Conservation (phyloP, 768 basidiomycete species). For the Leccinum barrowsii region DNA sequence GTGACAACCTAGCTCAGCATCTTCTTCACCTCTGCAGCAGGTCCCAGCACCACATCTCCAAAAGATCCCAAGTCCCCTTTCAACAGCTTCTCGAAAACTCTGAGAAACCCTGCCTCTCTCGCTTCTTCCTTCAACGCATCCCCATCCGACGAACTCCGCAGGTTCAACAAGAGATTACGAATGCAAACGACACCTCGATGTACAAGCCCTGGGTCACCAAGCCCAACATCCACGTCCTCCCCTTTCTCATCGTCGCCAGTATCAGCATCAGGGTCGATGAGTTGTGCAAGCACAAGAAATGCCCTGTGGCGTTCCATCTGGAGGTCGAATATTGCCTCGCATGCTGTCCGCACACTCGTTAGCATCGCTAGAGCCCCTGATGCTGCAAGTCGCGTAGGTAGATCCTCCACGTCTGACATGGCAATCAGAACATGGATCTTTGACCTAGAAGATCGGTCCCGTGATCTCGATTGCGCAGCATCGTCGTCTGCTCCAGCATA, state of each 20-base stretch:
- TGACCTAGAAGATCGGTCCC: conserved; percentile 37
- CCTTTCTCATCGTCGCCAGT: conserved; percentile 33
- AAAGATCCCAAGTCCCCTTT: conserved; percentile 38
- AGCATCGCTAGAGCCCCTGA: conserved; percentile 86
- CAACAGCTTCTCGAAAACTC: conserved; percentile 48
- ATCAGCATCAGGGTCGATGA: conserved; percentile 57
- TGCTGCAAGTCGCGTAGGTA: conserved; percentile 83
- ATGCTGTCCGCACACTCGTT: conserved; percentile 58
- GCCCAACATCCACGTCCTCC: conserved; percentile 30
- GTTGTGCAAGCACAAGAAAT: conserved; percentile 60
- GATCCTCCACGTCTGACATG: conserved; percentile 82
- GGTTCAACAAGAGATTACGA: conserved; percentile 54
- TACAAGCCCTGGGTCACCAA: conserved; percentile 55
- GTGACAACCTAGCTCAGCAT: conserved; percentile 21
- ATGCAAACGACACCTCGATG: conserved; percentile 79
- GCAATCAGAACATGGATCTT: conserved; percentile 82
- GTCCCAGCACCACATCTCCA: conserved; percentile 39
- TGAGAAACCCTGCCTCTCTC: conserved; percentile 49
- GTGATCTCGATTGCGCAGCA: conserved; percentile 42
- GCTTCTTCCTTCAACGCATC: conserved; percentile 50
- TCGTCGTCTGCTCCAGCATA: conserved; percentile 50
- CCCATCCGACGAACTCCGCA: conserved; percentile 37
- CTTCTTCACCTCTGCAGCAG: conserved; percentile 51
- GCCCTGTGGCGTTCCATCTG: conserved; percentile 63
- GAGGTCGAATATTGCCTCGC: conserved; percentile 57